These are phyloP conservation scores for Ascochyta lentis DNA, from an alignment of 2,329 filamentous ascomycete genomes.

Conservation along the genomic window DNA sequence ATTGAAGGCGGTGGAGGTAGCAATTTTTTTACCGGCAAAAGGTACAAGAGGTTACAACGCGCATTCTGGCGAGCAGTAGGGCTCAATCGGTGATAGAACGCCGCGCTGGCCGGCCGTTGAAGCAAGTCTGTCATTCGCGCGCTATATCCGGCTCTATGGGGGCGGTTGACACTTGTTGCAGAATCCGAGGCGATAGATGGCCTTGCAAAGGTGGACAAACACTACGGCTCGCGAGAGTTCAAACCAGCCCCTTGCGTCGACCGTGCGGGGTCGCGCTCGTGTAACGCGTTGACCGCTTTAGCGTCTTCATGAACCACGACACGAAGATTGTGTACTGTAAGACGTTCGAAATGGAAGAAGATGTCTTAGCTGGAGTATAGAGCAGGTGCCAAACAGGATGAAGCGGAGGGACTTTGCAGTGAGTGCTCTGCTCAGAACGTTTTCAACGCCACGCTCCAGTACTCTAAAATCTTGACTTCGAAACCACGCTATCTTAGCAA, in stretches of 20 bases:
- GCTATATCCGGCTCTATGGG: neutral
- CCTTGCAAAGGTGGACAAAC: neutral
- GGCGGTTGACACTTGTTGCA: neutral
- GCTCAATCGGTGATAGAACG: neutral
- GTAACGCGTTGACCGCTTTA: neutral
- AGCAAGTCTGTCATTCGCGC: slow-evolving; percentile 2
- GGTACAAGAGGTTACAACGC: slow-evolving; percentile 11
- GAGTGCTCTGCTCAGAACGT: neutral
- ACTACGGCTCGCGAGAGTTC: neutral
- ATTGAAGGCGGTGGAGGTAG: neutral
- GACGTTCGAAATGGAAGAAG: neutral
- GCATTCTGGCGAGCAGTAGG: slow-evolving; percentile 2
- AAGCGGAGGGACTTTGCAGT: neutral
- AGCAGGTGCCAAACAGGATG: neutral
- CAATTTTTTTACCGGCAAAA: slow-evolving; percentile 9
- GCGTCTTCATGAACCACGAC: slow-evolving; percentile 5
- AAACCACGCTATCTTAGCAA: neutral
- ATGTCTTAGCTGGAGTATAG: neutral
- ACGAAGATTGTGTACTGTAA: neutral
- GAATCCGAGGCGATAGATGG: neutral
- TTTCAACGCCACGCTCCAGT: neutral
- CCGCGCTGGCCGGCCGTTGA: slow-evolving; percentile 1
- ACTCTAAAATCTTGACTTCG: neutral
- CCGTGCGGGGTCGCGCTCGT: slow-evolving; percentile 11
- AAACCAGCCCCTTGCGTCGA: slow-evolving; percentile 9